A percentile compares a stretch with the other conserved stretches of the same genome.
Evolutionary conservation across 176 grass and related monocot genomes (phyloP).

Genomic region (Oryza rufipogon): DNA sequence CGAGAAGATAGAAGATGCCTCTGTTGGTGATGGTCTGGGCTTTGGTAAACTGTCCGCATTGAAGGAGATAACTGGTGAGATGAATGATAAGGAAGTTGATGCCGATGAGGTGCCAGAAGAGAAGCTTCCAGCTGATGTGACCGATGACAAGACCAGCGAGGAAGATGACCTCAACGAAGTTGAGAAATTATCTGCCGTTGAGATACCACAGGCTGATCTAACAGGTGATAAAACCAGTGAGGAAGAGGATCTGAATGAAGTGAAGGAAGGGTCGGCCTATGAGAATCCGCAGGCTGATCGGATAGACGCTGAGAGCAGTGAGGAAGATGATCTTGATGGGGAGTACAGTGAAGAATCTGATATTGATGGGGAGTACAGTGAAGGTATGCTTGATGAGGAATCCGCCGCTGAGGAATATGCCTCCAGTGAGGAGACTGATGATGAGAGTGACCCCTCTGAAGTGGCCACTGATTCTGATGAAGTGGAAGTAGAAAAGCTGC

Average conservation of each 20-base stretch:
- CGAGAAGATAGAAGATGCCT: conserved; percentile 19
- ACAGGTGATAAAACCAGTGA: neutral
- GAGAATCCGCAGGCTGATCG: neutral
- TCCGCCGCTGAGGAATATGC: neutral
- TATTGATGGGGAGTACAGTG: neutral
- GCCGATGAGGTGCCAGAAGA: conserved; percentile 20
- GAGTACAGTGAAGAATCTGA: conserved; percentile 4
- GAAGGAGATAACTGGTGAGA: conserved; percentile 34
- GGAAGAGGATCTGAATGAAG: neutral
- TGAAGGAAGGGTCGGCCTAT: neutral
- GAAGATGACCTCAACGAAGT: neutral
- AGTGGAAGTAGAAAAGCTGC: conserved; percentile 13
- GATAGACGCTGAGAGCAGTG: neutral
- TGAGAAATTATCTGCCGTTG: conserved; percentile 15
- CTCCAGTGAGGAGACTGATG: neutral
- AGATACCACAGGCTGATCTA: neutral
- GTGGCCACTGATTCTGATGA: neutral
- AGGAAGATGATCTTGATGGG: conserved; percentile 6
- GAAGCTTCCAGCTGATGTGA: neutral
- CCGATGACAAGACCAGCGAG: neutral
- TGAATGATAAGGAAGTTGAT: conserved; percentile 2
- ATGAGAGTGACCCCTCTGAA: neutral
- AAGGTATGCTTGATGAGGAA: conserved; percentile 12
- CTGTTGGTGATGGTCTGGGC: conserved; percentile 7
- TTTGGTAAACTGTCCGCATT: conserved; percentile 27